phyloP scores from a whole-genome alignment of 2,329 filamentous ascomycete genomes.

The Apiospora phragmitis region DNA sequence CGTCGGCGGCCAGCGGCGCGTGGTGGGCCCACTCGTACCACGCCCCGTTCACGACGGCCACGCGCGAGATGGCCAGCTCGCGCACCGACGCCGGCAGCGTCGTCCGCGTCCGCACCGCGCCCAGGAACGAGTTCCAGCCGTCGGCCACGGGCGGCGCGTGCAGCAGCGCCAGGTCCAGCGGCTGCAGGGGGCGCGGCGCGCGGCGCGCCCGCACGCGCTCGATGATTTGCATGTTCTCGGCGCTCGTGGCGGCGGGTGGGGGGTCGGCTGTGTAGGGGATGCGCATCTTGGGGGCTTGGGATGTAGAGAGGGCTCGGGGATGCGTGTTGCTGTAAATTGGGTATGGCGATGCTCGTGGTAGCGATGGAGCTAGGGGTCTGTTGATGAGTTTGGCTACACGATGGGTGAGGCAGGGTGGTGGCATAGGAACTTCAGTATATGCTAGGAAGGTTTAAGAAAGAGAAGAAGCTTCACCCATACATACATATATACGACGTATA shows the following conservation, averaged over 20 bases:
- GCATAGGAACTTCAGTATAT: background rate
- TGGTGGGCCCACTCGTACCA: conserved; percentile 88
- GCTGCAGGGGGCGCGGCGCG: conserved; percentile 67
- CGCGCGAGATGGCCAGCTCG: conserved; percentile 78
- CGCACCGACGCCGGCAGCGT: conserved; percentile 56
- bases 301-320: background rate
- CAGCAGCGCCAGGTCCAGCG: conserved; percentile 74
- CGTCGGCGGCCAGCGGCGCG: conserved; percentile 63
- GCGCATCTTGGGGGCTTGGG: conserved; percentile 52
- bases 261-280: conserved; percentile 64
- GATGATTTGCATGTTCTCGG: conserved; percentile 58
- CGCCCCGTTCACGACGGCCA: conserved; percentile 77
- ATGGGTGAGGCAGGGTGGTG: background rate
- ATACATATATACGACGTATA: too few relatives aligned
- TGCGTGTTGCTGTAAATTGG: background rate
- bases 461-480: background rate
- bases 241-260: conserved; percentile 39
- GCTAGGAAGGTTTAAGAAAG: background rate
- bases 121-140: conserved; percentile 73
- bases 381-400: background rate
- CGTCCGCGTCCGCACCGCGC: conserved; percentile 59
- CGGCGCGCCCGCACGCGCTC: conserved; percentile 65
- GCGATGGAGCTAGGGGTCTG: background rate
- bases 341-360: background rate
- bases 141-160: conserved; percentile 74